Base-by-base conservation (phyloP, 352 stramenopile genomes). In the Pythium coloratum region DNA sequence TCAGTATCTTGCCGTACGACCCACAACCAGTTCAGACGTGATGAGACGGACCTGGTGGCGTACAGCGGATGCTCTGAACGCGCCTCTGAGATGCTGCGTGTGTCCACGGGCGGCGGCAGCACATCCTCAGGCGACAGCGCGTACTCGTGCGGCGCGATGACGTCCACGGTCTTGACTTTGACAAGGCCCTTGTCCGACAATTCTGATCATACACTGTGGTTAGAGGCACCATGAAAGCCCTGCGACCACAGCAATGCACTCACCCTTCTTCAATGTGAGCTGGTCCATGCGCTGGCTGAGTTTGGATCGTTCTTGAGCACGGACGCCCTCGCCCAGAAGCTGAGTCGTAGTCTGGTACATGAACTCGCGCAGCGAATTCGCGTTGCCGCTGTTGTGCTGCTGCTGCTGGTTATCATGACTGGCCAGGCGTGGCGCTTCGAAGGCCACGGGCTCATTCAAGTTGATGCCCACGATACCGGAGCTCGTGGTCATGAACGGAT, bases 401-500 rank as follows among this genome's bases (percentile, higher is more conserved):
- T 78, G 67, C 33, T 80, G 79, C 56, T 83, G 75, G 59, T 78
- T 76, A 47, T 73, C 62, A 28, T 59, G 67, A 42, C 4, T 34
- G 6, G 24, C 20, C 1, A 90, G 62, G 24, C 76, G 72, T 14
- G 86, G 82, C 6, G 83, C 80, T 38, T 91, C 74, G 33, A 91
- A 94, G 6, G 75, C 70, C 38, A 86, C 78, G 5, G 84, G 84
- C 69, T 94, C 82, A 16, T 78, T 55, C 14, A 94, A 58, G 63
- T 92, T 86, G 66, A 92, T 94, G 33, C 86, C 86, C 7, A 94
- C 80, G 59, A 91, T 90, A n/a, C 81, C 81, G 12, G 84, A 92
- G 71, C 82, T 92, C 49, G 86, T 94, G n/a, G 83, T 89, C 78
- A 94, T 92, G 72, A 94, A 94, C 70, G 84, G 84, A 53, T 91